Conservation (phyloP, 2,329 filamentous ascomycete genomes). For the Laburnicola sp. region DNA sequence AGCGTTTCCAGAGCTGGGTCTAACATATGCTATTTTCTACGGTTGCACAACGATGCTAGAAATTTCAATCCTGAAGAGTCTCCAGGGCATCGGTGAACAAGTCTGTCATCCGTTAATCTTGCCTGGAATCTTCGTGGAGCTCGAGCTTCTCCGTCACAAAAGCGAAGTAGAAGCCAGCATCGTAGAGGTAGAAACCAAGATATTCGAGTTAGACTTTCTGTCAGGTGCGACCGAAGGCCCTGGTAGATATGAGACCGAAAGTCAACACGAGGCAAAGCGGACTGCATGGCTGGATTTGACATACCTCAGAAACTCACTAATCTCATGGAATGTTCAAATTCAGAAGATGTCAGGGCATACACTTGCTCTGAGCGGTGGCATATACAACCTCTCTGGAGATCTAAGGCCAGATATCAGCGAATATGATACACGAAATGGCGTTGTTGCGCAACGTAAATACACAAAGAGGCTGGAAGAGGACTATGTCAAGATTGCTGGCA, state of each 20-base stretch:
- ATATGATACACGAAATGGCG: too few species aligned
- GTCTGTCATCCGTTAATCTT: constrained; percentile 20
- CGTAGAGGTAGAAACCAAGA: constrained; percentile 17
- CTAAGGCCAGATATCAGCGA: not conserved
- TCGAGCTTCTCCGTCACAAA: constrained; percentile 17
- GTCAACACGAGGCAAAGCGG: constrained; percentile 16
- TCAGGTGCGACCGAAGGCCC: not conserved
- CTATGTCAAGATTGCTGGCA: too few species aligned
- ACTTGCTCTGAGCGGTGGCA: too few species aligned
- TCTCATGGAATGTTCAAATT: constrained; percentile 23
- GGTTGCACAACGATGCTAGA: constrained; percentile 14
- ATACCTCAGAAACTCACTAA: constrained; percentile 20
- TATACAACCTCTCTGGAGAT: not conserved
- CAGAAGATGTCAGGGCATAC: constrained; percentile 16
- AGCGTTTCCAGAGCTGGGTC: constrained; percentile 9
- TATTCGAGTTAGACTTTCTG: constrained; percentile 17
- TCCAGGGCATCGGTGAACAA: constrained; percentile 10
- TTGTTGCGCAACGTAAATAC: too few species aligned
- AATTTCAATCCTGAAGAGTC: constrained; percentile 12
- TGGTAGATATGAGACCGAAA: constrained; percentile 5
- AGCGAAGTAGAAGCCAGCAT: constrained; percentile 17
- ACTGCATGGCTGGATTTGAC: constrained; percentile 20
- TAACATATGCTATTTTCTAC: constrained; percentile 22
- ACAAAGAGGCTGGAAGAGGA: too few species aligned
- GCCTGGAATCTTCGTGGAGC: constrained; percentile 20